phyloP scores from a whole-genome alignment of 2,329 filamentous ascomycete genomes.

The Penicillium brevicompactum region DNA sequence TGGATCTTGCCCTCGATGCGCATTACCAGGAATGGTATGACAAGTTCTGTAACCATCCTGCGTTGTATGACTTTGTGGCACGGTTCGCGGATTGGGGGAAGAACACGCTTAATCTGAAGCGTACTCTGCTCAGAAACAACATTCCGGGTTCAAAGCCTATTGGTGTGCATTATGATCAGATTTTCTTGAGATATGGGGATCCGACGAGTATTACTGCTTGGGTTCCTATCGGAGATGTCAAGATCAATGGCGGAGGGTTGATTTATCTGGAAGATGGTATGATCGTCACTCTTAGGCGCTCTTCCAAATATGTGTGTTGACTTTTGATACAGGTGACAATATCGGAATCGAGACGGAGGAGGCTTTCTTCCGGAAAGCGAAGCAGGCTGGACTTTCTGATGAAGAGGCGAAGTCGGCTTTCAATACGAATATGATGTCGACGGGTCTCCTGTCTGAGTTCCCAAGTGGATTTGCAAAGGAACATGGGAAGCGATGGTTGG shows the following conservation, averaged over 20 bases:
- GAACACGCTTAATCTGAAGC: conserved; percentile 48
- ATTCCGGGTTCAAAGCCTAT: conserved; percentile 60
- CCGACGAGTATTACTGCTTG: conserved; percentile 59
- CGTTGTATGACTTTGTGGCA: conserved; percentile 53
- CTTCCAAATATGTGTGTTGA: too few relatives aligned
- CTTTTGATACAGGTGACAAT: conserved; percentile 33
- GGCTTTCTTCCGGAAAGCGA: conserved; percentile 53
- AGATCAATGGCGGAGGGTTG: conserved; percentile 58
- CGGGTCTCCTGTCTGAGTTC: conserved; percentile 55
- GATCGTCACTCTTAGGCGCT: too few relatives aligned
- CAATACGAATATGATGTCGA: conserved; percentile 63
- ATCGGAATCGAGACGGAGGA: conserved; percentile 22
- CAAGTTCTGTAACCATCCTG: conserved; percentile 57
- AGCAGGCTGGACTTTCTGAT: conserved; percentile 52
- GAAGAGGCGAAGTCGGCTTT: conserved; percentile 56
- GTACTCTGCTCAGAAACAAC: conserved; percentile 60
- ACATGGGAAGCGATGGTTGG: conserved; percentile 53
- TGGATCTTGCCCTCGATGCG: conserved; percentile 56
- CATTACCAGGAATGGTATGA: conserved; percentile 59
- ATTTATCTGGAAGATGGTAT: conserved; percentile 58
- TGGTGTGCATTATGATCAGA: conserved; percentile 64
- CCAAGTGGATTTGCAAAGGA: conserved; percentile 49
- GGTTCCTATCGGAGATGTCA: conserved; percentile 59
- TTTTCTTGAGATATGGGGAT: conserved; percentile 58
- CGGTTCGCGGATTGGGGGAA: conserved; percentile 58